Percentiles rank a stretch among this genome's conserved stretches.
Conservation (phyloP, 306 rosid species). For the Vigna hirtella region DNA sequence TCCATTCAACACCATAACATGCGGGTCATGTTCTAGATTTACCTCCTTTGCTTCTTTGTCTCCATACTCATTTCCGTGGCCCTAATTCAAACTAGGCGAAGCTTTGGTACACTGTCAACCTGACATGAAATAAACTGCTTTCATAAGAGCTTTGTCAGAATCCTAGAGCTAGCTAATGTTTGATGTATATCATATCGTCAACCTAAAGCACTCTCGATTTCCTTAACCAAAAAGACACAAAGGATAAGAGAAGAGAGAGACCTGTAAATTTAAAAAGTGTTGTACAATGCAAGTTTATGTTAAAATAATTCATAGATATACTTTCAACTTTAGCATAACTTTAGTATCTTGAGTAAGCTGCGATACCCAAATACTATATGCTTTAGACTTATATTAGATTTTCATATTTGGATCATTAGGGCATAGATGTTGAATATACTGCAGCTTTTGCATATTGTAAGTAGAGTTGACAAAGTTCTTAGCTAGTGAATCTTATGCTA, state of each 20-base stretch:
- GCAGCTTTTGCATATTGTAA: conserved; percentile 5
- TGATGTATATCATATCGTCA: background rate
- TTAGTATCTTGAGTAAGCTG: background rate
- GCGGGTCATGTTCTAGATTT: conserved; percentile 31
- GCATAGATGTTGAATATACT: background rate
- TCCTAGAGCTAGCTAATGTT: background rate
- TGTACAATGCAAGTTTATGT: background rate
- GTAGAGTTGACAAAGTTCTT: background rate
- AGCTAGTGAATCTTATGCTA: background rate
- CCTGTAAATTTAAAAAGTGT: too few relatives aligned
- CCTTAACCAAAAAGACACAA: background rate
- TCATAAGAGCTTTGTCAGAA: background rate
- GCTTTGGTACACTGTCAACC: conserved; percentile 16
- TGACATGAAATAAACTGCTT: background rate
- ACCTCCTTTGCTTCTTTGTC: conserved; percentile 20
- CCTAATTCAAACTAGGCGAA: background rate
- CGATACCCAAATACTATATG: background rate
- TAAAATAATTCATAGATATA: background rate
- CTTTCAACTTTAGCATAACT: background rate
- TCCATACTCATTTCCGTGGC: background rate
- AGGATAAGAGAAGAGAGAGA: background rate
- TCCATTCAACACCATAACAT: conserved; percentile 16
- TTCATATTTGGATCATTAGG: too few relatives aligned
- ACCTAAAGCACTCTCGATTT: background rate
- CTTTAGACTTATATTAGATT: too few relatives aligned